Percentiles rank a stretch among this genome's conserved stretches.
phyloP scores from a whole-genome alignment of 345 rosid species.

The Ceriops tagal region DNA sequence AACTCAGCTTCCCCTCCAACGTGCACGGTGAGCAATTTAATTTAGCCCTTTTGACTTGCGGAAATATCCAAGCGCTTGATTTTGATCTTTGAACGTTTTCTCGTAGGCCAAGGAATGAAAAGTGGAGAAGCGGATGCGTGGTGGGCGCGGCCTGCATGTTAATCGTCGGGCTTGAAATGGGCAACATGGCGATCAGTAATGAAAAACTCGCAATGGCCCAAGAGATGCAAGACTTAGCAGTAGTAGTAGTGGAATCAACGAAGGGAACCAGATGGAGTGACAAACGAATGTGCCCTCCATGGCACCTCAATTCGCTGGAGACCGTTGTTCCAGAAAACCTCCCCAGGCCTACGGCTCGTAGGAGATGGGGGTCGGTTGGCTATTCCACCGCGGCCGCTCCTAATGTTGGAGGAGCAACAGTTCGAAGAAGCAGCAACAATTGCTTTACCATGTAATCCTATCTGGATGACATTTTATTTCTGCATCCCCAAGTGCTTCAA shows the following conservation, averaged over 20 bases:
- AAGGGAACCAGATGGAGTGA: slow-evolving; percentile 32
- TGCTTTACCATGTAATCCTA: slow-evolving; percentile 24
- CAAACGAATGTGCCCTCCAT: slow-evolving; percentile 34
- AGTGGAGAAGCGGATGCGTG: slow-evolving; percentile 27
- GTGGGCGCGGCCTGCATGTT: slow-evolving; percentile 32
- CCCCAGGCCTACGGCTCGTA: slow-evolving; percentile 33
- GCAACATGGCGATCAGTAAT: too few species aligned
- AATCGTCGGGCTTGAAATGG: slow-evolving; percentile 27
- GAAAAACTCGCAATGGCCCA: background rate
- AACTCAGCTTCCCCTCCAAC: too few species aligned
- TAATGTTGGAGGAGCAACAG: background rate
- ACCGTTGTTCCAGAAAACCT: slow-evolving; percentile 41
- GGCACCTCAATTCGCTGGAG: slow-evolving; percentile 37
- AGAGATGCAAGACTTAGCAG: background rate
- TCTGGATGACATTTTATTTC: too few species aligned
- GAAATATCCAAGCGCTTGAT: background rate
- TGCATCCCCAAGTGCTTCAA: too few species aligned
- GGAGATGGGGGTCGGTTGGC: slow-evolving; percentile 19
- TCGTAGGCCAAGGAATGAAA: slow-evolving; percentile 19
- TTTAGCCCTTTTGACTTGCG: background rate
- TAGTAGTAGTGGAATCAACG: background rate
- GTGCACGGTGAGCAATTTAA: background rate
- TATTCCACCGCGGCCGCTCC: slow-evolving; percentile 12
- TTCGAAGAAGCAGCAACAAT: background rate
- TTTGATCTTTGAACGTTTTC: background rate